A percentile compares a stretch with the other conserved stretches of the same genome.
These are phyloP conservation scores for Boletus eberwhitei DNA, from an alignment of 768 basidiomycete genomes.

Conservation along the genomic window DNA sequence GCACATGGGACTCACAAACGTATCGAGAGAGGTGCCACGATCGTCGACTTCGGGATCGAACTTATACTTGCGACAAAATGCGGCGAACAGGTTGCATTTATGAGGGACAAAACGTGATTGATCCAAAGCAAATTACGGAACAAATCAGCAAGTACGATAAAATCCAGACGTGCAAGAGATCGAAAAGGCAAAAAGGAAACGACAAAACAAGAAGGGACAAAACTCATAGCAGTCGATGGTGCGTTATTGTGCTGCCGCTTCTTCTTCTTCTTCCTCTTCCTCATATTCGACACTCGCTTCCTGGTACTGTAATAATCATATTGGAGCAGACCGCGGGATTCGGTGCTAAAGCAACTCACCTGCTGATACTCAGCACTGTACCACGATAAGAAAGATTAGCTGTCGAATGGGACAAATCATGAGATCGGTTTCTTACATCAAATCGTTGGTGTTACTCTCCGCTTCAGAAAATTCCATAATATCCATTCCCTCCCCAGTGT, in stretches of 20 bases:
- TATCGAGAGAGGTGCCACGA: background rate
- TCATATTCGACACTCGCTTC: slow-evolving; percentile 50
- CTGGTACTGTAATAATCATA: slow-evolving; percentile 46
- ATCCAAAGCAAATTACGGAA: slow-evolving; percentile 20
- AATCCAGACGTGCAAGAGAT: slow-evolving; percentile 2
- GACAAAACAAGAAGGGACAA: background rate
- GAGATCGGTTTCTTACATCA: slow-evolving; percentile 58
- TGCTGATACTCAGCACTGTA: slow-evolving; percentile 88
- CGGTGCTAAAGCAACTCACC: slow-evolving; percentile 35
- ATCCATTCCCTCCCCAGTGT: slow-evolving; percentile 91
- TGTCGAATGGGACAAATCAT: background rate
- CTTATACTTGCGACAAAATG: background rate
- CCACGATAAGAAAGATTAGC: slow-evolving; percentile 3
- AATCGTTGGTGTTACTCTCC: slow-evolving; percentile 75
- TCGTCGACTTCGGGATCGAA: too few relatives aligned
- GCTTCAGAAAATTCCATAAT: slow-evolving; percentile 79
- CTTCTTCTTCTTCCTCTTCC: slow-evolving; percentile 34
- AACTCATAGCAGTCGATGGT: background rate
- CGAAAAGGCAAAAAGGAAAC: background rate
- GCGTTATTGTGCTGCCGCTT: slow-evolving; percentile 30
- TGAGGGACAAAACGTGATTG: slow-evolving; percentile 3
- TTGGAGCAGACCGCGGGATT: background rate
- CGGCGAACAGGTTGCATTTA: background rate
- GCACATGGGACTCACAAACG: background rate
- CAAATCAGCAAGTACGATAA: slow-evolving; percentile 16